Percentiles rank a stretch among this genome's conserved stretches.
These are phyloP conservation scores for Mortierella sp. DNA, from an alignment of 371 early-diverging fungal species.

Conservation along the genomic window DNA sequence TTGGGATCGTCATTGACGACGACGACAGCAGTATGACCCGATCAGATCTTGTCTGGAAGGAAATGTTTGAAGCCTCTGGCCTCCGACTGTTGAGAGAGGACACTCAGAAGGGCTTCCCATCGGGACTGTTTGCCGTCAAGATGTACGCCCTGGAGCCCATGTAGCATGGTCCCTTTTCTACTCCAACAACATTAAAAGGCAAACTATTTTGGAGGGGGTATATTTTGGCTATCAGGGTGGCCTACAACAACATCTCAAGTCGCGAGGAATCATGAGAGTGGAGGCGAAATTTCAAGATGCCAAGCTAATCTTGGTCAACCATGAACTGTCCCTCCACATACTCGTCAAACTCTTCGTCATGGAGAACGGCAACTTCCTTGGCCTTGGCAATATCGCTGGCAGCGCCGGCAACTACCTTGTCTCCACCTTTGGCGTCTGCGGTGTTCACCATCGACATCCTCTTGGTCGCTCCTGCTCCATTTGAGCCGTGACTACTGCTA, in stretches of 20 bases:
- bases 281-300: too few relatives aligned
- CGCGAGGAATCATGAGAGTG: too few relatives aligned
- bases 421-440: too few relatives aligned
- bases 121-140: constrained; percentile 81
- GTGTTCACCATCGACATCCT: background rate
- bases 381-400: too few relatives aligned
- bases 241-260: too few relatives aligned
- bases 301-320: constrained; percentile 3
- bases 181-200: too few relatives aligned
- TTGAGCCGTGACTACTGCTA: constrained; percentile 5
- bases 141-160: constrained; percentile 75
- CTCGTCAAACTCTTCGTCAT: constrained; percentile 16
- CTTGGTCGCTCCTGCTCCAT: background rate
- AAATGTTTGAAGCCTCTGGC: constrained; percentile 77
- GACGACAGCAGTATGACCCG: constrained; percentile 91
- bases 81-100: constrained; percentile 76
- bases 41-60: constrained; percentile 73
- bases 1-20: constrained; percentile 77
- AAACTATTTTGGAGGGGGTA: too few relatives aligned
- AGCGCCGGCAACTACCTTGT: too few relatives aligned
- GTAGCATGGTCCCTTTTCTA: background rate
- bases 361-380: too few relatives aligned
- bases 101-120: constrained; percentile 84
- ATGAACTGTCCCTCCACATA: constrained; percentile 32
- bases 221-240: too few relatives aligned